Percentiles rank a stretch among this genome's conserved stretches.
Evolutionary conservation across 106 monocot genomes (phyloP).

Genomic region (Platanthera guangdongensis): DNA sequence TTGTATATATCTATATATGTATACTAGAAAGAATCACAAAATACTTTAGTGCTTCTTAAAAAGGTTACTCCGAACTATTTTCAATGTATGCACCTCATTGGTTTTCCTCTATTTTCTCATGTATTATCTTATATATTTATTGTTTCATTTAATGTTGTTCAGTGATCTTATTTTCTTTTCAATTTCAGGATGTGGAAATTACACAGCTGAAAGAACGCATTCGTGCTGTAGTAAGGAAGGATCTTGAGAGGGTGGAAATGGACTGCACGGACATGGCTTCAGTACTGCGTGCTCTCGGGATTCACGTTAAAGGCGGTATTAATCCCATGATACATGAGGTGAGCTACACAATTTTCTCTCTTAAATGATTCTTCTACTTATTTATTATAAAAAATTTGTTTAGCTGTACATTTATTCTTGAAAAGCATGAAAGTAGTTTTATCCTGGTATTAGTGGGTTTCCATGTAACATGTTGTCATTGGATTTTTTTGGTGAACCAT

Average conservation of each 20-base stretch:
- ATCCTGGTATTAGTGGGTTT: neutral
- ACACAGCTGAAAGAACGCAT: conserved; percentile 64
- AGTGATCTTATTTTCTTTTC: neutral
- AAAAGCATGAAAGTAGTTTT: neutral
- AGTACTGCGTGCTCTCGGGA: conserved; percentile 63
- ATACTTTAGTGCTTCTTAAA: no score
- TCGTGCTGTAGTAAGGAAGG: conserved; percentile 50
- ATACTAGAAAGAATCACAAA: no score
- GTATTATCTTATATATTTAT: neutral
- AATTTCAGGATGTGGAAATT: conserved; percentile 66
- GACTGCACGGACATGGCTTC: conserved; percentile 72
- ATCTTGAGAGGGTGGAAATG: conserved; percentile 55
- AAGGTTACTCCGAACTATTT: neutral
- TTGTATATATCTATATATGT: no score
- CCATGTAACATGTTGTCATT: neutral
- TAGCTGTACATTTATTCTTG: neutral
- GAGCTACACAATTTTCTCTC: neutral
- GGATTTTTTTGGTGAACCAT: neutral
- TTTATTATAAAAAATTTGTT: neutral
- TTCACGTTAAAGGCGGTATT: conserved; percentile 46
- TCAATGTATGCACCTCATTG: neutral
- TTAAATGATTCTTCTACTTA: neutral
- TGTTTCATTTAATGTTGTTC: neutral
- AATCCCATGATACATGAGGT: conserved; percentile 54
- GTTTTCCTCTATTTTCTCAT: neutral